Evolutionary conservation across 1,284 basidiomycete genomes (phyloP), one percentile per base, ranked within the genome.

Genomic region (Austroboletus niveus): DNA sequence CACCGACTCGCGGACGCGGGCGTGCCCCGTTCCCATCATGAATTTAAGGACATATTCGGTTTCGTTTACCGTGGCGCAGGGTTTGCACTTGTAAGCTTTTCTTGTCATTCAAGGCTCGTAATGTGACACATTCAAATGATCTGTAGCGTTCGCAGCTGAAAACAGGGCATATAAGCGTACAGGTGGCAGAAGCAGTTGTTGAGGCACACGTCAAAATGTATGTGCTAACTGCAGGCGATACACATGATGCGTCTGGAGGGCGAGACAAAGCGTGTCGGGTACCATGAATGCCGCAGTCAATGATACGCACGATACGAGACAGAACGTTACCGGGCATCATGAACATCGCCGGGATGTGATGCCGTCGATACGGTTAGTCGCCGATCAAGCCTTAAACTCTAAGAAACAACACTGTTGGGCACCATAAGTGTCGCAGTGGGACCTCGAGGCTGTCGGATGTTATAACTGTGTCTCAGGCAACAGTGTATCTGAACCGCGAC

Each of bases 21-120:
- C 2, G 71, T 87, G 32, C 63, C 73, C 11, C 85, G 82, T 60
- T 67, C 74, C 1, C 79, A 88, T 57, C 61, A 75, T 0, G 84
- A 86, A 41, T 88, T 84, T 64, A 82, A 80, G 54, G 81, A 84
- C 4, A 60, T 82, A 12, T 82, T 75, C 48, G 73, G 72, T 1
- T 75, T 69, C 58, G 72, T 81, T 30, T 79, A 81, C 52, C 72
- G 79, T 24, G 83, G 82, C 4, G 77, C 79, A 11, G 63, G 66
- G 12, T 84, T 80, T 64, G 80, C 82, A 22, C 58, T 84, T 55
- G 82, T 84, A 53, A 55, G 77, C 69, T 20, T 17, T 36, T 22
- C 42, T 35, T 31, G 22, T 24, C 3, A n/a, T 45, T 47, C 17
- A 3, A 4, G 10, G 15, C 27, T 2, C 14, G 9, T 41, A 35